Evolutionary conservation across 768 basidiomycete genomes (phyloP).

Genomic region (Collybia sp.): DNA sequence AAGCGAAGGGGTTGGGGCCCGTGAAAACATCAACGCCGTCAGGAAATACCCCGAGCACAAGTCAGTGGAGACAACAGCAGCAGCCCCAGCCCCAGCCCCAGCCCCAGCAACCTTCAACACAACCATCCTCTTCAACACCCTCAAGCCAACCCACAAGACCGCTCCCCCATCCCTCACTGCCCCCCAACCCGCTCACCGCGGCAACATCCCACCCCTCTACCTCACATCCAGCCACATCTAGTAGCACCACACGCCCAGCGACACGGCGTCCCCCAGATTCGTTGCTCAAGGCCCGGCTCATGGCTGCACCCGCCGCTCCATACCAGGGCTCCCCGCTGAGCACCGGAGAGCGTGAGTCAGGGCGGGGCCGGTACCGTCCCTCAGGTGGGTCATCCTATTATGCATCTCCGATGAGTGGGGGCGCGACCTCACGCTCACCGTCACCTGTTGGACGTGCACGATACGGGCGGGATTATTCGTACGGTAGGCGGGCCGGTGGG

Average conservation of each 20-base stretch:
- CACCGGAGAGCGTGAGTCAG: no score
- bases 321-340: no score
- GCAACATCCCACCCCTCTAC: not conserved
- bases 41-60: slow-evolving; percentile 5
- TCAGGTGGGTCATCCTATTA: no score
- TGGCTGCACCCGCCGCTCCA: no score
- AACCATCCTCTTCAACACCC: not conserved
- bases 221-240: no score
- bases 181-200: not conserved
- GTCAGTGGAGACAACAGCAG: not conserved
- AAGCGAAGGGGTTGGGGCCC: slow-evolving; percentile 6
- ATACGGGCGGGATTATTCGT: not conserved
- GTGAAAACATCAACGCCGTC: not conserved
- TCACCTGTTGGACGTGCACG: not conserved
- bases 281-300: no score
- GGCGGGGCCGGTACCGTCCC: no score
- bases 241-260: no score
- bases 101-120: not conserved
- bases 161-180: not conserved
- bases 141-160: not conserved
- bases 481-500: not conserved
- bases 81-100: not conserved
- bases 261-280: no score
- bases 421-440: not conserved
- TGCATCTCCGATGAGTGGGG: not conserved